Evolutionary conservation across 805 yeast genomes (phyloP).

Genomic region (Debaryomyces tyrocola): DNA sequence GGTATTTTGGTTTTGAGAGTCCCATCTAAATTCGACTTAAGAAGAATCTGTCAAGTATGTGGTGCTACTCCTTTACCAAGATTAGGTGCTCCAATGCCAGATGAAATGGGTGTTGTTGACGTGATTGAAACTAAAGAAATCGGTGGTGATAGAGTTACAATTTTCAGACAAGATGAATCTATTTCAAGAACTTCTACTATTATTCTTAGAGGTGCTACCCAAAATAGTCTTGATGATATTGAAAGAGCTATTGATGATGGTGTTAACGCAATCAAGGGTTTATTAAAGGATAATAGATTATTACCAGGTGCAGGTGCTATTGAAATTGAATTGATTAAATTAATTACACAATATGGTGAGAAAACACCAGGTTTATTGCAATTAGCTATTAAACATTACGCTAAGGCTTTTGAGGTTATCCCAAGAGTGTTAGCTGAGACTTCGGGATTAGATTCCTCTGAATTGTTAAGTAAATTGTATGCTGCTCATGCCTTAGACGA

Average conservation of each 20-base stretch:
- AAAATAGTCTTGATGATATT: constrained; percentile 86
- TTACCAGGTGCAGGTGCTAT: constrained; percentile 97
- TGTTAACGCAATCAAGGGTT: constrained; percentile 85
- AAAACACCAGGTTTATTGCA: constrained; percentile 90
- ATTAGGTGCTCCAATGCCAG: constrained; percentile 92
- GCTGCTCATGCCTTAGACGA: constrained; percentile 72
- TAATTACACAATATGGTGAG: constrained; percentile 84
- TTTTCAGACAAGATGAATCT: constrained; percentile 80
- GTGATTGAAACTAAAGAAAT: constrained; percentile 88
- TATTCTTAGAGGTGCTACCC: constrained; percentile 94
- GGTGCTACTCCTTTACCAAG: constrained; percentile 96
- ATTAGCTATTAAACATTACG: constrained; percentile 91
- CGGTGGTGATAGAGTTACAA: constrained; percentile 96
- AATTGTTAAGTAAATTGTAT: constrained; percentile 83
- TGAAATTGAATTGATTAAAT: constrained; percentile 82
- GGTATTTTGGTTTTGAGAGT: constrained; percentile 83
- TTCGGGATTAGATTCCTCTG: constrained; percentile 87
- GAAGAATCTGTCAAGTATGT: constrained; percentile 93
- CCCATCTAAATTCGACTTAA: constrained; percentile 89
- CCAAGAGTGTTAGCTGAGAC: constrained; percentile 94
- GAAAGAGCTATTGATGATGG: constrained; percentile 98
- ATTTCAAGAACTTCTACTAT: constrained; percentile 82
- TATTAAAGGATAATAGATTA: constrained; percentile 74
- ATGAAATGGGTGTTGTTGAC: constrained; percentile 88
- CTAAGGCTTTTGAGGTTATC: constrained; percentile 90